Base-by-base conservation (phyloP, 441 rosid genomes). In the Sinapis alba region DNA sequence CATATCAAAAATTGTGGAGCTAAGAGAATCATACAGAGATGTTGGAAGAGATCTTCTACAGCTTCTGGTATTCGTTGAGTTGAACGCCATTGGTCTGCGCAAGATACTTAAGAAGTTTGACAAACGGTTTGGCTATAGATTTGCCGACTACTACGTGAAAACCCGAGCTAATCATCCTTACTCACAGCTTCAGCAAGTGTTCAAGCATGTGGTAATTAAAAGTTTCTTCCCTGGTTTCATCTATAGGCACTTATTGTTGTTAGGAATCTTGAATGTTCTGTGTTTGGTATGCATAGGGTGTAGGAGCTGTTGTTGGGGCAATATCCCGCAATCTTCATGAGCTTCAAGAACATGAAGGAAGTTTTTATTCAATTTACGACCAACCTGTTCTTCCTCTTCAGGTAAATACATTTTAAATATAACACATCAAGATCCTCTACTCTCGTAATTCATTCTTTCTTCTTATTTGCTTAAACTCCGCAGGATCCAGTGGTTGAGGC, bases 291-390 rank as follows among this genome's bases (percentile, higher is more conserved):
- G 71, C 82, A 56, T 79, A 96, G 99, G 98, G 99, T 27, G 78
- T 96, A 58, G 99, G 98, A 26, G 99, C 99, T 68, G 99, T 96
- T 83, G 91, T 89, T 78, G 98, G 99, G 59, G 98, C 99, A 11
- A 75, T 96, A 74, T 96, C 99, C 45, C 98, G 99, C 61, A 96
- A 92, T 84, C 98, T 96, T 67, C 98, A 95, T 72, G 98, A 96
- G 69, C 98, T 96, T 82, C 99, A 94, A 80, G 98, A 90, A 67
- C 86, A 89, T 51, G 95, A 90, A 74, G 99, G 99, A 84, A 96
- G 98, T 87, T 90, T 87, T 82, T 77, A 88, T 66, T 96, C 99
- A 20, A 90, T 96, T 60, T 96, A 94, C 76, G 99, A 96, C 86
- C 89, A 92, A 63, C 93, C 99, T 23, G 89, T 83, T 79, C 90